Percentiles rank a stretch among this genome's conserved stretches.
These are phyloP conservation scores for Ceriops tagal DNA, from an alignment of 345 rosid genomes.

Conservation along the genomic window DNA sequence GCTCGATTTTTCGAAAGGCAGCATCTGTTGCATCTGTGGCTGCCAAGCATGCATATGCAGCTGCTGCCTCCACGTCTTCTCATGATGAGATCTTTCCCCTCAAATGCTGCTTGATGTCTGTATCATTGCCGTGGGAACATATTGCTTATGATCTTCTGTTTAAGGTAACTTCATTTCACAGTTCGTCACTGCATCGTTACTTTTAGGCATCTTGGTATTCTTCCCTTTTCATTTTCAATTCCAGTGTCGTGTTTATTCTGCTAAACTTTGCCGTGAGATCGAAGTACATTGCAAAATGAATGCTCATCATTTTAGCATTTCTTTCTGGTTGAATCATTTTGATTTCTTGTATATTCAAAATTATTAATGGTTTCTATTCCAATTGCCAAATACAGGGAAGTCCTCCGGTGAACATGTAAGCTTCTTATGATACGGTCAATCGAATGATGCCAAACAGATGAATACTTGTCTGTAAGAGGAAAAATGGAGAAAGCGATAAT, in stretches of 20 bases:
- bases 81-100: slow-evolving; percentile 91
- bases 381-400: slow-evolving; percentile 44
- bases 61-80: slow-evolving; percentile 54
- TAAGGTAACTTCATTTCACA: slow-evolving; percentile 57
- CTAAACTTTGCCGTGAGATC: background rate
- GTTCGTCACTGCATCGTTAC: background rate
- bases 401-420: slow-evolving; percentile 63
- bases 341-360: slow-evolving; percentile 1
- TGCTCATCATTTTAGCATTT: background rate
- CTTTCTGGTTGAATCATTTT: background rate
- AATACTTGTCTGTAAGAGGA: slow-evolving; percentile 6
- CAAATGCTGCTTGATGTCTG: slow-evolving; percentile 93
- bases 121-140: slow-evolving; percentile 91
- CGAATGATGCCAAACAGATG: slow-evolving; percentile 5
- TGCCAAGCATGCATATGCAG: slow-evolving; percentile 93
- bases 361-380: slow-evolving; percentile 8
- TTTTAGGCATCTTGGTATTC: background rate
- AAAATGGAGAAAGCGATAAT: slow-evolving; percentile 8
- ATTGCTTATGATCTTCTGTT: slow-evolving; percentile 91
- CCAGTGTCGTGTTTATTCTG: background rate
- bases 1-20: slow-evolving; percentile 79
- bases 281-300: background rate
- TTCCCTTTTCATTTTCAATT: background rate
- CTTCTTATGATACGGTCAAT: background rate
- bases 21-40: slow-evolving; percentile 92